Conservation (phyloP, 306 rosid genomes). For the Sphenostylis stenocarpa region DNA sequence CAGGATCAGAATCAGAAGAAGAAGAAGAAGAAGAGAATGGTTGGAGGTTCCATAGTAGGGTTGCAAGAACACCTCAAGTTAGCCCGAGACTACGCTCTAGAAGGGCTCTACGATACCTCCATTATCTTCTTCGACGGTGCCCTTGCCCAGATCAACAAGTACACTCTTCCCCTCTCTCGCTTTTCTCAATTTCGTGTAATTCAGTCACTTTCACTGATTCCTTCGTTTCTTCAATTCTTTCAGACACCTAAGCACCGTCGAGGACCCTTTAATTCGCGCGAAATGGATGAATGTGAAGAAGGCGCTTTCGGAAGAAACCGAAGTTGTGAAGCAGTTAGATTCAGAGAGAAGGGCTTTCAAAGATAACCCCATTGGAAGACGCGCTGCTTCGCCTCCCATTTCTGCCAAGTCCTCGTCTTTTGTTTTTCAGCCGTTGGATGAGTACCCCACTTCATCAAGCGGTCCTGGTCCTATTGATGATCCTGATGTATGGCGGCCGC, state of each 20-base stretch:
- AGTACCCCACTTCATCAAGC: slow-evolving; percentile 85
- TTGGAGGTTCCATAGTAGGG: slow-evolving; percentile 64
- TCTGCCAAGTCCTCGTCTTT: slow-evolving; percentile 61
- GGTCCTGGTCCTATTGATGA: slow-evolving; percentile 57
- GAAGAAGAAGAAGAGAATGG: slow-evolving; percentile 36
- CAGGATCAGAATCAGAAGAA: background rate
- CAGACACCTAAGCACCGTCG: slow-evolving; percentile 68
- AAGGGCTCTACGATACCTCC: slow-evolving; percentile 90
- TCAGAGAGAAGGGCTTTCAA: slow-evolving; percentile 71
- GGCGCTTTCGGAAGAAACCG: slow-evolving; percentile 80
- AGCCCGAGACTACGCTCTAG: slow-evolving; percentile 94
- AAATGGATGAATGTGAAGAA: slow-evolving; percentile 97
- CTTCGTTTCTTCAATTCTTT: background rate
- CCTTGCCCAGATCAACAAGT: slow-evolving; percentile 98
- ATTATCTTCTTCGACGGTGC: slow-evolving; percentile 96
- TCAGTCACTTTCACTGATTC: background rate
- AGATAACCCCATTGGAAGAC: slow-evolving; percentile 68
- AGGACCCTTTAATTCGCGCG: slow-evolving; percentile 76
- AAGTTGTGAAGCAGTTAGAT: slow-evolving; percentile 84
- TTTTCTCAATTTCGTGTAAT: background rate
- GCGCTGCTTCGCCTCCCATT: slow-evolving; percentile 82
- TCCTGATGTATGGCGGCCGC: slow-evolving; percentile 98
- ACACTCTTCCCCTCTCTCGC: slow-evolving; percentile 1
- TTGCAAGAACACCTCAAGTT: slow-evolving; percentile 90
- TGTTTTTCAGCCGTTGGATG: slow-evolving; percentile 90